Evolutionary conservation across 164 flowering plant species (phyloP).

Genomic region (Nelumbo lutea): DNA sequence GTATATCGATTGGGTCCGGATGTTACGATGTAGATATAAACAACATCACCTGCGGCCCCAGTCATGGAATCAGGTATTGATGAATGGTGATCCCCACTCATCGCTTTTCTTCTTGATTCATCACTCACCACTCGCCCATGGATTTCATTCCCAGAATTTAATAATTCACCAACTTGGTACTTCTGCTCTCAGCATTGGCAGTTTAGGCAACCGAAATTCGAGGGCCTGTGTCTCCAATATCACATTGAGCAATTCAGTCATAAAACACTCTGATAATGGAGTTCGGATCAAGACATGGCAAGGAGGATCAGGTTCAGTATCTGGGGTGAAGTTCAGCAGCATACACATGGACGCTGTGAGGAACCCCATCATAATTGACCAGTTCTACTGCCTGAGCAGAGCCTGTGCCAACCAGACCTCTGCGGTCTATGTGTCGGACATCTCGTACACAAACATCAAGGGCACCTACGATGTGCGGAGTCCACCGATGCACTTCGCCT

Average conservation of each 20-base stretch:
- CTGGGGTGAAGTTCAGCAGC: constrained; percentile 49
- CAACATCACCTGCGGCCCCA: constrained; percentile 81
- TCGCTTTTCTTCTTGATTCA: no score
- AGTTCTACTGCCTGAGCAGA: constrained; percentile 65
- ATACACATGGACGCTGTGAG: constrained; percentile 68
- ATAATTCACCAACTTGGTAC: no score
- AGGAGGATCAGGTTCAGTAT: constrained; percentile 79
- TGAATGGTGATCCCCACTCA: no score
- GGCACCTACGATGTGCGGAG: constrained; percentile 70
- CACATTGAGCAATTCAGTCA: constrained; percentile 49
- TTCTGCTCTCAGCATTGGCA: constrained; percentile 65
- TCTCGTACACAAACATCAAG: constrained; percentile 48
- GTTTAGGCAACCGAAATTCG: constrained; percentile 69
- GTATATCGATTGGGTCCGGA: constrained; percentile 79
- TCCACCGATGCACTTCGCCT: constrained; percentile 69
- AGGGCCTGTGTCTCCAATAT: constrained; percentile 76
- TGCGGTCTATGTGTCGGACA: constrained; percentile 52
- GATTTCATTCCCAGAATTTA: no score
- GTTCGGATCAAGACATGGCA: constrained; percentile 92
- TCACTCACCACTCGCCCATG: no score
- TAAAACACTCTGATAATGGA: constrained; percentile 68
- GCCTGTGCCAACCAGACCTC: constrained; percentile 66
- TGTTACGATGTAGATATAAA: constrained; percentile 59
- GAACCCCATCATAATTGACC: constrained; percentile 81
- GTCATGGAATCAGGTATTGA: constrained; percentile 88